These are phyloP conservation scores for Pleurotus platypus DNA, from an alignment of 768 basidiomycete species.

Conservation along the genomic window DNA sequence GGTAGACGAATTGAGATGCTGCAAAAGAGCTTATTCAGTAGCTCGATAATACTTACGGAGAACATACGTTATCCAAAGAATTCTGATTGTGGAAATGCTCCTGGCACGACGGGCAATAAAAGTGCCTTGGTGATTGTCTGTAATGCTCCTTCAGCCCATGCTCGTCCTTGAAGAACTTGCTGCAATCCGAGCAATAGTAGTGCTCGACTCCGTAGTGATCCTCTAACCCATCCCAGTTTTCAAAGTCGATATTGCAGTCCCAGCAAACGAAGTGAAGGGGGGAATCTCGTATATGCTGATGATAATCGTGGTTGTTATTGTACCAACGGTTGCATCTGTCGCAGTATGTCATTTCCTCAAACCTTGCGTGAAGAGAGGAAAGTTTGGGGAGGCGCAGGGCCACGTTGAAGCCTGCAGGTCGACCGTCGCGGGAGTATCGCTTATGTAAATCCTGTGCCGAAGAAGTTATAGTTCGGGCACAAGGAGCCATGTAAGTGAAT, in stretches of 20 bases:
- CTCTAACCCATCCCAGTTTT: neutral
- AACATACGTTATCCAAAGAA: neutral
- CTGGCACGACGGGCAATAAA: neutral
- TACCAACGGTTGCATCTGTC: no score
- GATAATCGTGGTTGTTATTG: neutral
- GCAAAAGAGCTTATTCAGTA: neutral
- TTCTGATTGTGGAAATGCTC: neutral
- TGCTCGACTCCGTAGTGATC: neutral
- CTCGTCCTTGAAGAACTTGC: neutral
- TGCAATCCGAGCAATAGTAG: neutral
- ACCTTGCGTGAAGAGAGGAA: no score
- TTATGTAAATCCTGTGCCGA: no score
- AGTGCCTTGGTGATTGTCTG: neutral
- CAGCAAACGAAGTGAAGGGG: neutral
- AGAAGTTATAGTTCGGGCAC: no score
- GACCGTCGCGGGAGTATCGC: no score
- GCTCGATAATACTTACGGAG: neutral
- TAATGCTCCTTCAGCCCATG: neutral
- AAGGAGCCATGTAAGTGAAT: no score
- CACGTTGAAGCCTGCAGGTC: no score
- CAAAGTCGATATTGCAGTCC: neutral
- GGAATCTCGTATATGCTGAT: neutral
- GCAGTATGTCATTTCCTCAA: no score
- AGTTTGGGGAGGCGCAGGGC: no score
- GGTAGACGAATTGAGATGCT: constrained; percentile 51